Conservation (phyloP, 2,329 filamentous ascomycete species). For the Hypomyces perniciosus region DNA sequence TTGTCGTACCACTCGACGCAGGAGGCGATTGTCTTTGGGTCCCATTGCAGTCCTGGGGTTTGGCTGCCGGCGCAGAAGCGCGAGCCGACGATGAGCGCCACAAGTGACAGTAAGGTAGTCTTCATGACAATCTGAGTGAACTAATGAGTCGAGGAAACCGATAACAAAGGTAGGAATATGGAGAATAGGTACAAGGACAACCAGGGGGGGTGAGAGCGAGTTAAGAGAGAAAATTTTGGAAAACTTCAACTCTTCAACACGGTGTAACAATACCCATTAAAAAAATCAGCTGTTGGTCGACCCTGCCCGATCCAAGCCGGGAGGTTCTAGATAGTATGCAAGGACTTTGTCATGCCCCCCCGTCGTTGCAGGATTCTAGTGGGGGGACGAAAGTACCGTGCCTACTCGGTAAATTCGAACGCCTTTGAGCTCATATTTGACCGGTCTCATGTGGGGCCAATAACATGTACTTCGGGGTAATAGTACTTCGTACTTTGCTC, state of each 20-base stretch:
- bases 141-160: neutral
- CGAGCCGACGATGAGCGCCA: neutral
- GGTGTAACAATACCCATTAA: no score
- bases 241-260: neutral
- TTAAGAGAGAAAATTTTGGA: neutral
- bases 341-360: no score
- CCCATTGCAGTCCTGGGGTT: constrained; percentile 1
- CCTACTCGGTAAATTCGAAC: no score
- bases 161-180: neutral
- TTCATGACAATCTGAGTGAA: neutral
- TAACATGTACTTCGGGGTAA: no score
- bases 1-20: constrained; percentile 9
- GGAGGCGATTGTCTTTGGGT: constrained; percentile 1
- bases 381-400: no score
- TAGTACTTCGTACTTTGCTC: no score
- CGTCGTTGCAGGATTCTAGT: no score
- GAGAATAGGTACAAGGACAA: neutral
- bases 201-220: neutral
- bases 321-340: no score
- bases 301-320: no score
- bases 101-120: neutral
- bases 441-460: no score
- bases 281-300: no score
- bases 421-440: no score
- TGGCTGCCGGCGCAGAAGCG: neutral